Evolutionary conservation across 306 rosid genomes (phyloP), one percentile per base, ranked within the genome.

Genomic region (Corylus avellana): DNA sequence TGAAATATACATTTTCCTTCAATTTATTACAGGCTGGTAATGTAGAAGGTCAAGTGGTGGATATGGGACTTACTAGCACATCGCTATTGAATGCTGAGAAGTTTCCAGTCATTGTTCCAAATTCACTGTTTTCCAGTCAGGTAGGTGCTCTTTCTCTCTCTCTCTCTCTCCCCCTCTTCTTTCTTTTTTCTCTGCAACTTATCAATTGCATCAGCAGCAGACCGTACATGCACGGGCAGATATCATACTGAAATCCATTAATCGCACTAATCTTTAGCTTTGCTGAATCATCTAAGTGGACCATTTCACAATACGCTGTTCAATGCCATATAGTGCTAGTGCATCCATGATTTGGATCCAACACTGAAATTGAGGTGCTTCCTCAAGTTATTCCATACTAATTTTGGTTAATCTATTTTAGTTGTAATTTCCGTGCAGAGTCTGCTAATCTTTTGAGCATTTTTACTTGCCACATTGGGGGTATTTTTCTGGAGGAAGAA

Each of bases 41-140:
- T 4, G 70, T 95, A 62, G 98, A 95, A 82, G 98, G 97, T 80
- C 98, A 95, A 79, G 98, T 92, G 85, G 84, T 92, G 88, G 98
- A 95, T 49, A 90, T 92, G 91, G 98, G 98, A 79, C 96, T 95
- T 79, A 92, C 92, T 48, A 81, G 92, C 53, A 95, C 98, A 7
- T 90, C 92, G 2, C 84, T 95, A 83, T 84, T 95, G 82, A 93
- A 90, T 82, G 84, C 94, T 4, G 99, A 95, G 88, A 95, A 91
- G 84, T 95, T 91, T 67, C 96, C 99, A 1, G 91, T 95, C 77
- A 74, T 93, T 56, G 98, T 95, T 79, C 98, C 98, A 5, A 93
- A 95, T 79, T 90, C 99, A 7, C 87, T 92, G 14, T 92, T 95
- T 69, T 90, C 99, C 37, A 91, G 98, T 82, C 96, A 95, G 92